A percentile compares a stretch with the other conserved stretches of the same genome.
phyloP scores from a whole-genome alignment of 768 basidiomycete genomes.

The Mycena crocata region DNA sequence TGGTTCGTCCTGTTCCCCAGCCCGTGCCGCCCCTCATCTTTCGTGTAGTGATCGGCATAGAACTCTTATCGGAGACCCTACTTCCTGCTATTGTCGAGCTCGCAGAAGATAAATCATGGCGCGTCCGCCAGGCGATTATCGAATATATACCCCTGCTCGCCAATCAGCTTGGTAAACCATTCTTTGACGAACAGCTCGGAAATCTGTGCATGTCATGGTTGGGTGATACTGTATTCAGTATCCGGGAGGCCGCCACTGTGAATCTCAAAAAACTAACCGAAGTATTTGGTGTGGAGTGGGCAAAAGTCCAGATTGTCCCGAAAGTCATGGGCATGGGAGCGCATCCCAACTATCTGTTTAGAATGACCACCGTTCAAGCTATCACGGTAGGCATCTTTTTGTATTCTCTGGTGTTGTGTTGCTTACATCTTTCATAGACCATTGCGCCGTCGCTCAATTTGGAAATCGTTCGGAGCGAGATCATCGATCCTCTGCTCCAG shows the following conservation, averaged over 20 bases:
- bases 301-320: slow-evolving; percentile 91
- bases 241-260: slow-evolving; percentile 97
- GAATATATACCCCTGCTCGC: slow-evolving; percentile 99
- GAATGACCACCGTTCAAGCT: slow-evolving; percentile 99
- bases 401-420: slow-evolving; percentile 12
- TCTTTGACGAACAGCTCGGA: slow-evolving; percentile 97
- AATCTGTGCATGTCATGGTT: slow-evolving; percentile 99
- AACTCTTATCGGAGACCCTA: slow-evolving; percentile 92
- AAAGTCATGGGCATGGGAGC: slow-evolving; percentile 97
- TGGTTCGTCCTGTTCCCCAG: slow-evolving; percentile 62
- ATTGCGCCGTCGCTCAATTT: slow-evolving; percentile 91
- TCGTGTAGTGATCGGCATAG: slow-evolving; percentile 92
- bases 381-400: slow-evolving; percentile 78
- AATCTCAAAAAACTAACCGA: slow-evolving; percentile 98
- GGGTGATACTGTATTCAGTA: slow-evolving; percentile 97
- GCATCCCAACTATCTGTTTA: slow-evolving; percentile 95
- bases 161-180: slow-evolving; percentile 94
- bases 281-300: slow-evolving; percentile 99
- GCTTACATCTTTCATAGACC: slow-evolving; percentile 65
- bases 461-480: slow-evolving; percentile 85
- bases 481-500: slow-evolving; percentile 85
- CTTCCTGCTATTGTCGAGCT: slow-evolving; percentile 97
- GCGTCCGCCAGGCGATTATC: slow-evolving; percentile 99
- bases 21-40: slow-evolving; percentile 26
- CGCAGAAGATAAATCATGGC: slow-evolving; percentile 99